A percentile compares a stretch with the other conserved stretches of the same genome.
Evolutionary conservation across 1,139 yeast genomes (phyloP).

Genomic region (Suhomyces atakaporum): DNA sequence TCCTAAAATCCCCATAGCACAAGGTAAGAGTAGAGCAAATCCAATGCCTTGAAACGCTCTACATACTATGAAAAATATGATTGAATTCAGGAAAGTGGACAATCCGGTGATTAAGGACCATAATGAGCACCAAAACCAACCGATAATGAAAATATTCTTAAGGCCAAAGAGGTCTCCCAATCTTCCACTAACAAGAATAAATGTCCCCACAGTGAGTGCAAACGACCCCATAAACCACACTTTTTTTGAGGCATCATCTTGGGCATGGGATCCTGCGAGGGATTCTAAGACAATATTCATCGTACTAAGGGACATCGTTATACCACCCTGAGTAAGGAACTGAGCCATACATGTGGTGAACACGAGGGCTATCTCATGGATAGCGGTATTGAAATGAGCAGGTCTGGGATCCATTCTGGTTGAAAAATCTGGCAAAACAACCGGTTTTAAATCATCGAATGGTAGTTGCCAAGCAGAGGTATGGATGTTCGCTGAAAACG

Average conservation of each 20-base stretch:
- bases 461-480: too few species aligned
- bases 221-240: constrained; percentile 62
- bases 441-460: too few species aligned
- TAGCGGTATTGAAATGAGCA: constrained; percentile 13
- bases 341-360: constrained; percentile 27
- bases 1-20: constrained; percentile 55
- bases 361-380: constrained; percentile 21
- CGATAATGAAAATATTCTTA: constrained; percentile 41
- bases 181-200: constrained; percentile 52
- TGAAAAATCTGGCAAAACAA: not conserved
- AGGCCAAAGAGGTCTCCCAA: constrained; percentile 58
- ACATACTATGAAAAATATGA: constrained; percentile 49
- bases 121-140: constrained; percentile 45
- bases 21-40: constrained; percentile 53
- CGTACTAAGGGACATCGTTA: constrained; percentile 42
- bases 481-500: too few species aligned
- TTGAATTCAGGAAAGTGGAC: constrained; percentile 43
- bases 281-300: constrained; percentile 40
- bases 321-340: constrained; percentile 40
- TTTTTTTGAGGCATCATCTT: constrained; percentile 25
- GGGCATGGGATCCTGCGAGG: constrained; percentile 20
- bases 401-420: constrained; percentile 21
- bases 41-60: constrained; percentile 60
- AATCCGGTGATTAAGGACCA: constrained; percentile 54
- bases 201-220: constrained; percentile 57